Base-by-base conservation (phyloP, 202 grass and related monocot species). In the Bolboschoenoplectus hybrid region DNA sequence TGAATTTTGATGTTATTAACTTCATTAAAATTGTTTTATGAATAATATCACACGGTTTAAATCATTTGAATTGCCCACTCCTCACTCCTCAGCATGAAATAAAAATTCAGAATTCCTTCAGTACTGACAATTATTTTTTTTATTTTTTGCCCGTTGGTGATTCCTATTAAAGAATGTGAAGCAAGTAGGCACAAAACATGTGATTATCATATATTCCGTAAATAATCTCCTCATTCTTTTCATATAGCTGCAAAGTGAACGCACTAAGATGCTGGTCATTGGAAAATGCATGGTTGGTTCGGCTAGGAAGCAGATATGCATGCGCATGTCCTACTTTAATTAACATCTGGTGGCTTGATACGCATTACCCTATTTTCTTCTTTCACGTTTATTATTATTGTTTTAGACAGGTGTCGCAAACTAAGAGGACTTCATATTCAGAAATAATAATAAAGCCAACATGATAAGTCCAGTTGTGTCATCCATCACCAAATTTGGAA, bases 401-500 rank as follows among this genome's bases (percentile, higher is more conserved):
- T 58, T 41, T n/a, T n/a, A 9, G 52, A 79, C 52, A 57, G 10
- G 75, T 79, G 75, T 79, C 10, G 75, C 2, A 9, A 5, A 79
- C 60, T 79, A 17, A 57, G 3, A 10, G 51, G 35, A 60, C 12
- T 79, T 19, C 4, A 19, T 36, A 10, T 79, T 14, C 32, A 79
- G 35, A 17, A 60, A 79, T 5, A 58, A 57, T 75, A 40, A 58
- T 56, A 57, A 57, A 58, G 19, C 19, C 10, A 26, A 26, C 19
- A 13, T 5, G 71, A 77, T 55, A 38, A 57, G 16, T 58, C 7
- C 60, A 2, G 10, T 79, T 56, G 51, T n/a, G 7, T 40, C 75
- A 58, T 79, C 55, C 41, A 57, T 79, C 75, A 58, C 52, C 53
- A 52, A 58, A 79, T 79, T 79, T 79, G 52, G 75, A 79, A 79